Conservation (phyloP, 176 grass and related monocot genomes). For the Cenchrus purpureus region DNA sequence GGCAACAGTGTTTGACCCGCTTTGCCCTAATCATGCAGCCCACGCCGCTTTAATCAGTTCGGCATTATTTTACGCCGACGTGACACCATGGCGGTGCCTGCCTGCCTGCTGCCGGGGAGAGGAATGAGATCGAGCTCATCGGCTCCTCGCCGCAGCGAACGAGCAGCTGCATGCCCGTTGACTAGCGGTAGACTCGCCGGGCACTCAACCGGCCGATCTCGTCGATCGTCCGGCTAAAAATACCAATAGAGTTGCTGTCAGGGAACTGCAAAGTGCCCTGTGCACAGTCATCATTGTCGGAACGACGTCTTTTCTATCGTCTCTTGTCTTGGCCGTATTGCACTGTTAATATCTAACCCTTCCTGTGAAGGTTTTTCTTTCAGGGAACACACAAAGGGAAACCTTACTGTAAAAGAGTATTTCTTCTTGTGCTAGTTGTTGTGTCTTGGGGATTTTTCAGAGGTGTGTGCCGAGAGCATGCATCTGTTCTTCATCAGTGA, state of each 20-base stretch:
- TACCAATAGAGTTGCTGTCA: not conserved
- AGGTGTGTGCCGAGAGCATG: not conserved
- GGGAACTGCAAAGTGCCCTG: slow-evolving; percentile 33
- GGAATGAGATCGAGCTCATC: not conserved
- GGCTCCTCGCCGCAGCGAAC: not conserved
- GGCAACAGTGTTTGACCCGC: slow-evolving; percentile 28
- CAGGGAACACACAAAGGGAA: not conserved
- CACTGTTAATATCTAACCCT: slow-evolving; percentile 1
- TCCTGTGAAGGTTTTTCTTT: not conserved
- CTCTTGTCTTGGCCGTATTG: not conserved
- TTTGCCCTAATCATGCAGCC: slow-evolving; percentile 52
- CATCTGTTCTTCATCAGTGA: not conserved
- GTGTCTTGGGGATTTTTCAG: not conserved
- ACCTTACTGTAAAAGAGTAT: not conserved
- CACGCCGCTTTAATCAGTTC: slow-evolving; percentile 36
- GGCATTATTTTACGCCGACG: slow-evolving; percentile 38
- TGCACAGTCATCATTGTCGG: slow-evolving; percentile 30
- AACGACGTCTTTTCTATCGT: not conserved
- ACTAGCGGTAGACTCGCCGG: slow-evolving; percentile 39
- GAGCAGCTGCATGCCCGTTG: slow-evolving; percentile 16
- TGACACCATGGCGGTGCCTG: slow-evolving; percentile 73
- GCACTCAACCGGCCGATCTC: not conserved
- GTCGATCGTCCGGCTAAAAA: not conserved
- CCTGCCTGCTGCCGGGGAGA: slow-evolving; percentile 37
- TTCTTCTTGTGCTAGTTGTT: not conserved